These are phyloP conservation scores for Endothia cerciana DNA, from an alignment of 2,329 filamentous ascomycete genomes.

Conservation along the genomic window DNA sequence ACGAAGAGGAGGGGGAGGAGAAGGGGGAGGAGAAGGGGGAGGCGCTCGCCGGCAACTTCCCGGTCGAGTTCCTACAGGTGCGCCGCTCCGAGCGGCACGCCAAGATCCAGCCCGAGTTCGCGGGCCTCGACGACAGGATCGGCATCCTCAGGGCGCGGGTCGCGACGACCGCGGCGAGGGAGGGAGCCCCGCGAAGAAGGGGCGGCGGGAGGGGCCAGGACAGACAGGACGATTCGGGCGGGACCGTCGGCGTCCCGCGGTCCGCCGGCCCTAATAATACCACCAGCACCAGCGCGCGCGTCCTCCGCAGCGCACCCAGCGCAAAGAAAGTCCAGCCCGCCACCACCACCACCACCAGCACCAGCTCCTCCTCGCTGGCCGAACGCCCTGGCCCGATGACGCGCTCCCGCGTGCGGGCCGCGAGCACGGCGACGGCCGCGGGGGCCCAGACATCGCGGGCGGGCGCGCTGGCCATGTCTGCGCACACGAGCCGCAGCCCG, in stretches of 20 bases:
- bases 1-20: background rate
- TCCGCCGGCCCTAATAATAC: background rate
- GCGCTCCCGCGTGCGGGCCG: no score
- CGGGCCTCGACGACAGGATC: background rate
- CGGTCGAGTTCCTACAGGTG: no score
- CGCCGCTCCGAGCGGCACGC: background rate
- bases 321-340: background rate
- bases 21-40: background rate
- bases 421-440: no score
- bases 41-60: background rate
- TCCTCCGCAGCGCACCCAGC: background rate
- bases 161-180: background rate
- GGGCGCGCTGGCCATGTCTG: background rate
- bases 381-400: no score
- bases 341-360: background rate
- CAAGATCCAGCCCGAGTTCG: constrained; percentile 3
- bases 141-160: background rate
- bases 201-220: background rate
- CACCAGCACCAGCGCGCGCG: background rate
- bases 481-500: no score
- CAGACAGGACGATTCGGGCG: background rate
- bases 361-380: no score
- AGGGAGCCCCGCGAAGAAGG: background rate
- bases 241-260: no score
- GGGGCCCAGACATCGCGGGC: no score